These are phyloP conservation scores for Chaetomium sp. DNA, from an alignment of 2,329 filamentous ascomycete genomes.

Conservation along the genomic window DNA sequence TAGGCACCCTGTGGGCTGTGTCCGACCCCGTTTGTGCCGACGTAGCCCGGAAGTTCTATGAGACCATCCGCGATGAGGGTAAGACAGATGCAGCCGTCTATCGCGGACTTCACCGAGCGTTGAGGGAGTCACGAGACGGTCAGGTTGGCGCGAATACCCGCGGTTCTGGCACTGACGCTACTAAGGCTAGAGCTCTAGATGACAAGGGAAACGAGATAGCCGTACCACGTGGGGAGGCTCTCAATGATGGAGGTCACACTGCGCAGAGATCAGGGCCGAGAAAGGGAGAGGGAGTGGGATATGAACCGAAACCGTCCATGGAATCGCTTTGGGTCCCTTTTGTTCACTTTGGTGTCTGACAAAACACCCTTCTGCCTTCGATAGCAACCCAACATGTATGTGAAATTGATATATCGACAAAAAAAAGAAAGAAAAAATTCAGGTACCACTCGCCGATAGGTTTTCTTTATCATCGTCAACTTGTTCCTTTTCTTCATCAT, in stretches of 20 bases:
- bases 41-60: not conserved
- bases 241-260: too few relatives aligned
- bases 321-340: not conserved
- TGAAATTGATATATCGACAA: too few relatives aligned
- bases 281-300: not conserved
- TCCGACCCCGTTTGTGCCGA: constrained; percentile 1
- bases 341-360: not conserved
- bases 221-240: too few relatives aligned
- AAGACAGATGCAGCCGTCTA: not conserved
- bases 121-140: not conserved
- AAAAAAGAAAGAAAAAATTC: too few relatives aligned
- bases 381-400: too few relatives aligned
- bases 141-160: not conserved
- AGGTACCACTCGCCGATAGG: too few relatives aligned
- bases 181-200: too few relatives aligned
- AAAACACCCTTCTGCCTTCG: not conserved
- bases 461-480: too few relatives aligned
- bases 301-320: not conserved
- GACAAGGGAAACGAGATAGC: too few relatives aligned
- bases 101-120: not conserved
- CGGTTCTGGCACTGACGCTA: too few relatives aligned
- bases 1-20: constrained; percentile 37
- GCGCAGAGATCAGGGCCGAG: too few relatives aligned
- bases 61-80: not conserved
- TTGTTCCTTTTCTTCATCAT: too few relatives aligned